Conservation (phyloP, 2,329 filamentous ascomycete genomes). For the Trichophyton verrucosum region DNA sequence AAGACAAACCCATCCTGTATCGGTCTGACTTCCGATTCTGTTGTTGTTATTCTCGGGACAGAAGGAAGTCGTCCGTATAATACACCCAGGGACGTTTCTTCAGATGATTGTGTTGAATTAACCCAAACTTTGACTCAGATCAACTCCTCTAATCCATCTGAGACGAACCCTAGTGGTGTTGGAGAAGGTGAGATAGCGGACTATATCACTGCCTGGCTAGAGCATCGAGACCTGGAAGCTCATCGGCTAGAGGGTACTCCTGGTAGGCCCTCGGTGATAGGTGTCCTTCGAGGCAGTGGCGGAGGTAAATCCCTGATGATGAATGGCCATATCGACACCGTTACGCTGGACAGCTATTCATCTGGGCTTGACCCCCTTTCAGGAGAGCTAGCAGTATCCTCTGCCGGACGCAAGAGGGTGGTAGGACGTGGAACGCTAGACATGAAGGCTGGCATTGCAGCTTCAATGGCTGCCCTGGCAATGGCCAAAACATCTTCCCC, state of each 20-base stretch:
- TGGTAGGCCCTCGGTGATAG: conserved; percentile 41
- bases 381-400: conserved; percentile 20
- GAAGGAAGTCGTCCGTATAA: conserved; percentile 48
- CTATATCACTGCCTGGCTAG: conserved; percentile 40
- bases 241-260: conserved; percentile 38
- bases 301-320: conserved; percentile 40
- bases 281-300: conserved; percentile 36
- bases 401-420: not conserved
- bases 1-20: conserved; percentile 21
- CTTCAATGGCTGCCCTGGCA: conserved; percentile 33
- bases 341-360: conserved; percentile 36
- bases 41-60: conserved; percentile 55
- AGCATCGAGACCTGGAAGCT: conserved; percentile 40
- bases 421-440: conserved; percentile 39
- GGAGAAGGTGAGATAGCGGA: conserved; percentile 38
- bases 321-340: conserved; percentile 44
- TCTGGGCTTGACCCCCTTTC: conserved; percentile 34
- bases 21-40: conserved; percentile 36
- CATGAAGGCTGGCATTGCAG: conserved; percentile 43
- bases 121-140: conserved; percentile 38
- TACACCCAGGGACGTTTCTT: conserved; percentile 31
- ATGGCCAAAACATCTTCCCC: conserved; percentile 23
- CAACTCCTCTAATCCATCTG: conserved; percentile 38
- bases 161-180: conserved; percentile 32
- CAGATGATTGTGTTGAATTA: conserved; percentile 32